Evolutionary conservation across 2,329 filamentous ascomycete genomes (phyloP).

Genomic region (Hypoxylon sp.): DNA sequence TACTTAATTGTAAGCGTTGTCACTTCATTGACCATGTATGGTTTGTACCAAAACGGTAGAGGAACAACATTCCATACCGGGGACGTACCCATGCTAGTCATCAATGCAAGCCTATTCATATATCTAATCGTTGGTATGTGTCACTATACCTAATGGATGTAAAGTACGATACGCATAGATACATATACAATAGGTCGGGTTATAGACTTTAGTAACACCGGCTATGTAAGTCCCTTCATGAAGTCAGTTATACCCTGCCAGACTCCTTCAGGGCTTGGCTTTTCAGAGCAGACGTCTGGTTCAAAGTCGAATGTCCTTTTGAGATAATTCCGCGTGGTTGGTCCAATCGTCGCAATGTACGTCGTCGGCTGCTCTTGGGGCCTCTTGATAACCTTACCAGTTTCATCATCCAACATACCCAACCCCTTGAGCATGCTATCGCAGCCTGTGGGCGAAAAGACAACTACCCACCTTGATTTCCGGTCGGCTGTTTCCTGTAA

Average conservation of each 20-base stretch:
- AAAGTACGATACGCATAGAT: constrained; percentile 2
- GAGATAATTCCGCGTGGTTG: constrained; percentile 87
- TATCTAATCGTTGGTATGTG: neutral
- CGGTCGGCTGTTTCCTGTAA: constrained; percentile 61
- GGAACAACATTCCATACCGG: constrained; percentile 21
- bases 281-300: constrained; percentile 84
- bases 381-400: constrained; percentile 54
- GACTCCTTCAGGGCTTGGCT: constrained; percentile 85
- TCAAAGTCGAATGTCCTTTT: constrained; percentile 72
- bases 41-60: neutral
- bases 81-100: constrained; percentile 4
- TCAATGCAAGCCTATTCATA: neutral
- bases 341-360: constrained; percentile 88
- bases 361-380: constrained; percentile 58
- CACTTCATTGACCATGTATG: neutral
- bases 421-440: constrained; percentile 70
- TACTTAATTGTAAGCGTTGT: neutral
- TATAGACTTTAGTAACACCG: neutral
- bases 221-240: constrained; percentile 25
- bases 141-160: constrained; percentile 1
- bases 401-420: constrained; percentile 63
- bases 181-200: neutral
- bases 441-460: constrained; percentile 77
- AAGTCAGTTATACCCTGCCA: constrained; percentile 71
- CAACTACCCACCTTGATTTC: constrained; percentile 76